These are phyloP conservation scores for Periconia sp. DNA, from an alignment of 2,329 filamentous ascomycete genomes.

Conservation along the genomic window DNA sequence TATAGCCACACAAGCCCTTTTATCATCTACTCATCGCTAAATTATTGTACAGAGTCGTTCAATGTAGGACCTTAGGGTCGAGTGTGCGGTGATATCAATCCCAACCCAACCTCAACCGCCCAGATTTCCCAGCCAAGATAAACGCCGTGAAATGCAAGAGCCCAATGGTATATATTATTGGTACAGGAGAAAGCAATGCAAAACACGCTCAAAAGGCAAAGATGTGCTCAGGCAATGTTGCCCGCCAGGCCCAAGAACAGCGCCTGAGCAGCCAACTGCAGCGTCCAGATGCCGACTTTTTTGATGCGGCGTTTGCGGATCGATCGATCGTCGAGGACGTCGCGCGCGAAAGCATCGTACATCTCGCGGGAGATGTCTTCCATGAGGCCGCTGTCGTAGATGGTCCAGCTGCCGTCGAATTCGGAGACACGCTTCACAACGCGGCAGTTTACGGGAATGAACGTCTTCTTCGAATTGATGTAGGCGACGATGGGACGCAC, in stretches of 20 bases:
- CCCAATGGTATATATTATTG: no score
- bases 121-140: no score
- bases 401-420: constrained; percentile 94
- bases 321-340: constrained; percentile 90
- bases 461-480: constrained; percentile 93
- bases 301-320: constrained; percentile 85
- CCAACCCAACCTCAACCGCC: no score
- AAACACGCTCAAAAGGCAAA: no score
- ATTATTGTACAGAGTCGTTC: no score
- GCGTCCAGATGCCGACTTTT: constrained; percentile 95
- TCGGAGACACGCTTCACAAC: constrained; percentile 88
- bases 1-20: no score
- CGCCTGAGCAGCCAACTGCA: constrained; percentile 90
- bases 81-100: no score
- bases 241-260: constrained; percentile 95
- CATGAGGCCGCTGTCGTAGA: constrained; percentile 92
- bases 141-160: no score
- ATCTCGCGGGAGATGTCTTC: constrained; percentile 92
- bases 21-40: no score
- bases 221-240: no score
- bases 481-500: constrained; percentile 97
- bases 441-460: constrained; percentile 93
- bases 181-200: no score
- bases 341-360: constrained; percentile 90
- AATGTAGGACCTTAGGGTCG: no score